Conservation (phyloP, 345 rosid genomes). For the Bretschneidera sinensis region DNA sequence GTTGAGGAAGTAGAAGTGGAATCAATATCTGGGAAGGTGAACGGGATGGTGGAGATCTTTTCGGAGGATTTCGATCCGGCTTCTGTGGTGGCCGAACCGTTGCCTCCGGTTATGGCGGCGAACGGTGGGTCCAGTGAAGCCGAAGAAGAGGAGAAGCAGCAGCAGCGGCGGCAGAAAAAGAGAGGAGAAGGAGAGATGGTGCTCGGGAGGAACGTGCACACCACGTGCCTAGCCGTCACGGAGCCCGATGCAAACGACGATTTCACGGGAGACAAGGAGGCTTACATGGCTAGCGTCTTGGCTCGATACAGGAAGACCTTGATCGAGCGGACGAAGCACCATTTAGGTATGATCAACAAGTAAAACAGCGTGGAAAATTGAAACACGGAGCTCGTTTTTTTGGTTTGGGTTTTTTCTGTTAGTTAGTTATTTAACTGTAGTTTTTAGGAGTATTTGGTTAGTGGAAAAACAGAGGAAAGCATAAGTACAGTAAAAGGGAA, state of each 20-base stretch:
- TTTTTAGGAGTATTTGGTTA: not conserved
- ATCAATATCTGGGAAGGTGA: not conserved
- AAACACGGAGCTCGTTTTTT: too few relatives aligned
- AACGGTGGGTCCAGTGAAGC: conserved; percentile 7
- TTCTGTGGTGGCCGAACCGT: conserved; percentile 37
- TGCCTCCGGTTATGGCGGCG: conserved; percentile 35
- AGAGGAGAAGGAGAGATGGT: conserved; percentile 57
- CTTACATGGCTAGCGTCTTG: conserved; percentile 88
- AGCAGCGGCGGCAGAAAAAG: conserved; percentile 15
- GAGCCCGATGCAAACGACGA: conserved; percentile 93
- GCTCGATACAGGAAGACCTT: conserved; percentile 81
- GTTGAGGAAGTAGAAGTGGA: conserved; percentile 18
- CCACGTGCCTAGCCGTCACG: conserved; percentile 73
- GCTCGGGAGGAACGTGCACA: conserved; percentile 75
- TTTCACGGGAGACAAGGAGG: conserved; percentile 84
- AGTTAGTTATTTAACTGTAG: not conserved
- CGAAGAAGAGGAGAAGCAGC: conserved; percentile 8
- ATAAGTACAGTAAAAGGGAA: too few relatives aligned
- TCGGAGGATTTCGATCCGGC: conserved; percentile 41
- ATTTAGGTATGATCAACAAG: conserved; percentile 45
- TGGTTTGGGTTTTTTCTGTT: too few relatives aligned
- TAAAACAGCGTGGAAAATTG: too few relatives aligned
- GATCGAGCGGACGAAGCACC: conserved; percentile 70
- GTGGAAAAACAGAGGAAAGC: not conserved
- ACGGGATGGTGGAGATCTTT: conserved; percentile 24